Evolutionary conservation across 768 basidiomycete species (phyloP).

Genomic region (Collybiopsis luxurians): DNA sequence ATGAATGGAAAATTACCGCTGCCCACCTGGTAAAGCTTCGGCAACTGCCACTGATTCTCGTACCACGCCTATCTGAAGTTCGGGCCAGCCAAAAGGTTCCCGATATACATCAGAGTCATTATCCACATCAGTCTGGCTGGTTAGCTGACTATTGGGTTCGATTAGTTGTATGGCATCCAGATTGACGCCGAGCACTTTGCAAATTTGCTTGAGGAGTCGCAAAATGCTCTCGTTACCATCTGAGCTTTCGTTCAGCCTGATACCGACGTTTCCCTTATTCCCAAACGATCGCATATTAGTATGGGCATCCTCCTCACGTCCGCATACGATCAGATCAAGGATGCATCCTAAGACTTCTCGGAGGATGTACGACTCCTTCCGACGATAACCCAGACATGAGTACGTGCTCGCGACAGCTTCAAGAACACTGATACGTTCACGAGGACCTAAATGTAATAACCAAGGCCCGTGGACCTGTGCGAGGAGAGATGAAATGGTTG

Average conservation of each 20-base stretch:
- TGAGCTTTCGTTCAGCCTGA: slow-evolving; percentile 69
- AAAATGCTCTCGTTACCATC: slow-evolving; percentile 86
- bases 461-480: slow-evolving; percentile 84
- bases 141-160: slow-evolving; percentile 19
- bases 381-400: slow-evolving; percentile 74
- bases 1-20: background rate
- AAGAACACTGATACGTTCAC: slow-evolving; percentile 71
- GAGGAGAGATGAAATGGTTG: slow-evolving; percentile 62
- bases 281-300: slow-evolving; percentile 31
- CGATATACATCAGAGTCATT: slow-evolving; percentile 38
- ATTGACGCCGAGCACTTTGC: slow-evolving; percentile 79
- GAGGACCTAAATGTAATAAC: slow-evolving; percentile 74
- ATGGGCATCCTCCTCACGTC: slow-evolving; percentile 67
- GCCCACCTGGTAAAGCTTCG: slow-evolving; percentile 84
- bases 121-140: slow-evolving; percentile 32
- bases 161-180: slow-evolving; percentile 66
- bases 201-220: slow-evolving; percentile 67
- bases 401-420: slow-evolving; percentile 74
- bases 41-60: slow-evolving; percentile 90
- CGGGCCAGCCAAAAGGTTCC: slow-evolving; percentile 87
- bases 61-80: slow-evolving; percentile 90
- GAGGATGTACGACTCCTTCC: slow-evolving; percentile 86
- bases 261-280: slow-evolving; percentile 57
- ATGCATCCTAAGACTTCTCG: slow-evolving; percentile 84
- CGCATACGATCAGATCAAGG: slow-evolving; percentile 84